A percentile compares a stretch with the other conserved stretches of the same genome.
These are phyloP conservation scores for Rhodamnia rubescens DNA, from an alignment of 345 rosid genomes.

Conservation along the genomic window DNA sequence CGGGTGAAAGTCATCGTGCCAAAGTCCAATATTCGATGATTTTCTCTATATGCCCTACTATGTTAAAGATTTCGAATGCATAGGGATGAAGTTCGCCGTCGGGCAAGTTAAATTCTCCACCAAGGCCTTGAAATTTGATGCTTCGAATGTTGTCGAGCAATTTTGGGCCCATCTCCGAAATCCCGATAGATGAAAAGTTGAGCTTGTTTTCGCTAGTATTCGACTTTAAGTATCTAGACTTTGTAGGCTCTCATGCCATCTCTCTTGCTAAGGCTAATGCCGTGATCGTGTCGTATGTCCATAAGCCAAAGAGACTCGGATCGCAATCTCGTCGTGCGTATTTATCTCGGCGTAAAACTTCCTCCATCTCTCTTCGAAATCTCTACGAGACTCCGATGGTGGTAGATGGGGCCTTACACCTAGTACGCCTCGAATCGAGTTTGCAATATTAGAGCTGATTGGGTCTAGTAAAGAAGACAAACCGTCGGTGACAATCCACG, in stretches of 20 bases:
- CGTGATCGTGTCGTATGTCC: conserved; percentile 1
- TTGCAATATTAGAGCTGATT: no score
- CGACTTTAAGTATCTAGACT: neutral
- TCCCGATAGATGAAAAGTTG: conserved; percentile 2
- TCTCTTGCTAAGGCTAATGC: conserved; percentile 3
- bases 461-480: neutral
- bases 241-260: neutral
- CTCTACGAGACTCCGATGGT: no score
- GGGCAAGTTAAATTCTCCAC: neutral
- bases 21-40: conserved; percentile 8
- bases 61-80: conserved; percentile 5
- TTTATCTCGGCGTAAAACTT: neutral
- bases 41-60: neutral
- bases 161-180: conserved; percentile 1
- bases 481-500: conserved; percentile 26
- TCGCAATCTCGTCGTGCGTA: neutral
- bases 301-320: neutral
- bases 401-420: conserved; percentile 1
- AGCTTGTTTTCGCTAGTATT: neutral
- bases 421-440: conserved; percentile 4
- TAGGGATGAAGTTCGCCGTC: neutral
- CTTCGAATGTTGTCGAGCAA: neutral
- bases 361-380: neutral
- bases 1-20: neutral
- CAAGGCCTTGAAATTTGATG: neutral